These are phyloP conservation scores for Botrytis tulipae DNA, from an alignment of 2,329 filamentous ascomycete species.

Conservation along the genomic window DNA sequence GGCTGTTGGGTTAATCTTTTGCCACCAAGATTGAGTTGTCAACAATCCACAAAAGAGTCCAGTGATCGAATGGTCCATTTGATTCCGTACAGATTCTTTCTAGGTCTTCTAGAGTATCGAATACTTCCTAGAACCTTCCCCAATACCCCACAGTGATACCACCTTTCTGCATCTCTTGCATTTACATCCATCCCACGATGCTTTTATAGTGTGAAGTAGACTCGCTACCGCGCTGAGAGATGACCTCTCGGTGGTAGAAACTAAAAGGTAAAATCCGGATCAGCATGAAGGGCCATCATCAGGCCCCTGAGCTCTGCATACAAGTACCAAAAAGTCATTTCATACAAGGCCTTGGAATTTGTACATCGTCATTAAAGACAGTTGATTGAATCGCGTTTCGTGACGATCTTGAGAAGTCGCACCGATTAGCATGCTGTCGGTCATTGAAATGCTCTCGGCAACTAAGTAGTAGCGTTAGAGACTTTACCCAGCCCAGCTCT, in stretches of 20 bases:
- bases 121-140: conserved; percentile 7
- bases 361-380: not conserved
- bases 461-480: not conserved
- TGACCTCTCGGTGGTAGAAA: conserved; percentile 1
- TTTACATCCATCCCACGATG: not conserved
- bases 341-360: not conserved
- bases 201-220: not conserved
- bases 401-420: conserved; percentile 4
- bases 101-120: not conserved
- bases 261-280: conserved; percentile 1
- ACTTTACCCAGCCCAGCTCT: conserved; percentile 3
- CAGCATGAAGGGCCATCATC: conserved; percentile 6
- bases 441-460: not conserved
- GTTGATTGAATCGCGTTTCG: not conserved
- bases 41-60: not conserved
- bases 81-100: conserved; percentile 2
- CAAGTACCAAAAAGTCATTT: not conserved
- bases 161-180: conserved; percentile 6
- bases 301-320: conserved; percentile 3
- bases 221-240: conserved; percentile 2
- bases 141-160: conserved; percentile 16
- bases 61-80: conserved; percentile 6
- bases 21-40: conserved; percentile 13
- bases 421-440: conserved; percentile 14
- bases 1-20: not conserved